A percentile compares a stretch with the other conserved stretches of the same genome.
Conservation (phyloP, 139 green algal genomes). For the Astrephomene gubernaculifera region DNA sequence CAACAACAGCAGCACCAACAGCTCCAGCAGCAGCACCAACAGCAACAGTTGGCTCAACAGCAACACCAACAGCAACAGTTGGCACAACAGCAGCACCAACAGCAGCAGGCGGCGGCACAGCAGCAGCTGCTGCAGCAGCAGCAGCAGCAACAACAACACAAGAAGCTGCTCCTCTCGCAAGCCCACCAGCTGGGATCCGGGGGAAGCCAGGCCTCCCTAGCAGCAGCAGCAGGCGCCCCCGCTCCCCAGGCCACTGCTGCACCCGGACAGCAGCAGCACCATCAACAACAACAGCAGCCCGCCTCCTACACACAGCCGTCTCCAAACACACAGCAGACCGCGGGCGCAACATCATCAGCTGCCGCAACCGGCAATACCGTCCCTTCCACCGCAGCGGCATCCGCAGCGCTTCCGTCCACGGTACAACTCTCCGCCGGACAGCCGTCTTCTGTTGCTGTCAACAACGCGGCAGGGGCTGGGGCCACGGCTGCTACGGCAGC, state of each 20-base stretch:
- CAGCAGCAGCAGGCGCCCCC: neutral
- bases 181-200: neutral
- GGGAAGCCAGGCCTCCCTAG: neutral
- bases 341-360: constrained; percentile 5
- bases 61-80: constrained; percentile 11
- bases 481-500: too few species aligned
- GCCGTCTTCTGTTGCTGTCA: too few species aligned
- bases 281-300: neutral
- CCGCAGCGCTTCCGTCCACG: too few species aligned
- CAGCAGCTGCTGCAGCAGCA: neutral
- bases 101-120: neutral
- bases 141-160: constrained; percentile 1
- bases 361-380: neutral
- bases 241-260: neutral
- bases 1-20: neutral
- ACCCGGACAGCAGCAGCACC: constrained; percentile 9
- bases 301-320: too few species aligned
- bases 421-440: too few species aligned
- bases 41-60: neutral
- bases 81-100: neutral
- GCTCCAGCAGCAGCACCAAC: neutral
- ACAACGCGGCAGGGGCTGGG: too few species aligned
- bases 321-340: too few species aligned
- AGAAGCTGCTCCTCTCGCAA: neutral
- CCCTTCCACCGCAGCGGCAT: neutral